Evolutionary conservation across 441 rosid genomes (phyloP).

Genomic region (Arabidopsis hybrid): DNA sequence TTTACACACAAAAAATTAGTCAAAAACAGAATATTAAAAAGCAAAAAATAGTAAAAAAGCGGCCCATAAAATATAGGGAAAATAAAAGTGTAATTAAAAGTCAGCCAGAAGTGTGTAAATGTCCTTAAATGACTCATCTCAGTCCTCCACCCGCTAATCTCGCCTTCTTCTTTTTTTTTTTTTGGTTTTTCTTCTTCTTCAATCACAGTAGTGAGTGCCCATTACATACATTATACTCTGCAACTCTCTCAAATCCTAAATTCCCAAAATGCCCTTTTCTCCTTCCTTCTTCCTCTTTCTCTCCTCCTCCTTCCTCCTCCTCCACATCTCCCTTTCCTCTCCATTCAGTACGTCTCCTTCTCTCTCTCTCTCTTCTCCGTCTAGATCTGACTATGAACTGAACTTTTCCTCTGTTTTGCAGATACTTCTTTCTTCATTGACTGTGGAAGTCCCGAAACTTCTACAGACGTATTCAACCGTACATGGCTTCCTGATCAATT

Average conservation of each 20-base stretch:
- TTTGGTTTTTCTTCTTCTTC: neutral
- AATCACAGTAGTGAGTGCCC: constrained; percentile 11
- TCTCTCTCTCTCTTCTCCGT: constrained; percentile 1
- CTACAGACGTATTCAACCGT: constrained; percentile 70
- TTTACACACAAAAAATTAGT: constrained; percentile 4
- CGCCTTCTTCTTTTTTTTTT: constrained; percentile 29
- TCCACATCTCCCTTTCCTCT: constrained; percentile 44
- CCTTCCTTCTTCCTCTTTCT: constrained; percentile 36
- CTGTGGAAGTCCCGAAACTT: constrained; percentile 69
- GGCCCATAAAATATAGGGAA: constrained; percentile 26
- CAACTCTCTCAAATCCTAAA: constrained; percentile 7
- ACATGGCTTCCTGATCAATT: constrained; percentile 82
- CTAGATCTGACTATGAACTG: constrained; percentile 38
- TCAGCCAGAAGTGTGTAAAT: constrained; percentile 36
- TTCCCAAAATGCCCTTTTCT: constrained; percentile 47
- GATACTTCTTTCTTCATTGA: constrained; percentile 76
- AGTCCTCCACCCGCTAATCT: constrained; percentile 51
- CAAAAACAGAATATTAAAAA: constrained; percentile 19
- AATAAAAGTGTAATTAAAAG: constrained; percentile 34
- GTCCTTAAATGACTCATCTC: constrained; percentile 38
- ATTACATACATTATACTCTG: constrained; percentile 35
- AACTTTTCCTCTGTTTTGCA: constrained; percentile 36
- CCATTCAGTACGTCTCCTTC: constrained; percentile 54
- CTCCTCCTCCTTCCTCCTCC: constrained; percentile 47
- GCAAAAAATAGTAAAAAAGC: constrained; percentile 17